Evolutionary conservation across 2,329 filamentous ascomycete species (phyloP), one percentile per base, ranked within the genome.

Genomic region (Juglanconis oblonga): DNA sequence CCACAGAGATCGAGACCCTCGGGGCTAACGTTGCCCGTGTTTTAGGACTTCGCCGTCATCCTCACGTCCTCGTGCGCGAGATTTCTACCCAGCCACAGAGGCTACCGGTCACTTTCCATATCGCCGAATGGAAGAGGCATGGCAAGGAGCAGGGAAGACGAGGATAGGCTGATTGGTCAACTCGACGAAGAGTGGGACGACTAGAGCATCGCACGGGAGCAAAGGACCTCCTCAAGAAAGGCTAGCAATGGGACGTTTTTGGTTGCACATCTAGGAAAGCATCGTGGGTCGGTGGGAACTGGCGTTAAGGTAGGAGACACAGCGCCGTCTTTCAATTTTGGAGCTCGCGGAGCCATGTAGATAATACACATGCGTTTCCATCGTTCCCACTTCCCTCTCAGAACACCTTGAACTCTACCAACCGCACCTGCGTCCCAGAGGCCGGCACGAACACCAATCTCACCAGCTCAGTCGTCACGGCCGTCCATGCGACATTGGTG

Each of bases 161-260:
- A 98, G 76, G 97, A 98, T 74, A 81, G 92, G 64, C 77, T 98
- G 67, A 98, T 99, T 72, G 94, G 98, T 73, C 92, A 97, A 74
- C 80, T 97, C 62, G 95, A 98, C 69, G 94, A 98, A 73, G 93
- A 97, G 72, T 98, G 94, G 94, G 93, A 97, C 67, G 93, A 97
- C 64, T 87, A 74, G 54, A 29, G 11, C 14, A 9, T 31, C n/a
- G 13, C 9, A 38, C 36, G 47, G 13, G 29, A 10, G 10, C 31
- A 24, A 49, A 24, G 1, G 24, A 33, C 11, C 33, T 31, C 24
- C 36, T 55, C 44, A 8, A 49, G 57, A 29, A 8, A 11, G 45
- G 2, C 17, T 29, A 11, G 17, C 8, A 8, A 32, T 42, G 40
- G 47, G 17, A 52, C 40, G 36, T 11, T 14, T 50, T 36, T 52